Base-by-base conservation (phyloP, 495 filamentous ascomycete species). In the Penicillium argentinense region DNA sequence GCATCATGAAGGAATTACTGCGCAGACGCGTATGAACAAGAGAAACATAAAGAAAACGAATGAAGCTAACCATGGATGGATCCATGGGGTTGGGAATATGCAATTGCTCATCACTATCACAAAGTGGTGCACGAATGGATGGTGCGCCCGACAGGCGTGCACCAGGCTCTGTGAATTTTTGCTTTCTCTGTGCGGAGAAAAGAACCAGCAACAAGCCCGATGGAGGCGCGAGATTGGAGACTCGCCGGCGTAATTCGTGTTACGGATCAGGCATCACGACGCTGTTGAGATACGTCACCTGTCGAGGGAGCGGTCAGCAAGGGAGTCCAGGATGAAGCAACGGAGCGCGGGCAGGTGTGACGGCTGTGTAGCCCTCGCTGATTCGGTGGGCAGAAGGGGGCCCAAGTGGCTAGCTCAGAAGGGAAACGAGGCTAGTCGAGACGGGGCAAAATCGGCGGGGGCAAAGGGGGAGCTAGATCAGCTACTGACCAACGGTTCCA, bases 401-500 rank as follows among this genome's bases (percentile, higher is more conserved):
- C 32, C 43, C 32, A 55, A 60, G 59, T 53, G 53, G 47, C 56
- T 64, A 59, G 54, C 56, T 49, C 55, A 59, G 51, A 49, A 53
- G 39, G 39, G 45, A 62, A 62, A 69, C 39, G 41, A 21, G 39
- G 34, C 49, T 59, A 59, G 56, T 53, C 50, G 41, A 59, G 45
- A 56, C 53, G 53, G 56, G 53, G 42, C 36, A 45, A 59, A 68
- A 64, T 66, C 52, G 63, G 59, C 59, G 56, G 59, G 58, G 59
- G 48, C 47, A 54, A 49, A 53, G 57, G 49, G 52, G 55, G 47
- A 39, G 51, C 47, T 53, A 58, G 34, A 58, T 51, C 45, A 63
- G 40, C 39, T 42, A 72, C 79, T 78, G 68, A 86, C 85, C 64
- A 85, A 86, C 36, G 76, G 76, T 42, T 78, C 79, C 78, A 87